phyloP scores from a whole-genome alignment of 768 basidiomycete species.

The Hirschioporus abietinus region DNA sequence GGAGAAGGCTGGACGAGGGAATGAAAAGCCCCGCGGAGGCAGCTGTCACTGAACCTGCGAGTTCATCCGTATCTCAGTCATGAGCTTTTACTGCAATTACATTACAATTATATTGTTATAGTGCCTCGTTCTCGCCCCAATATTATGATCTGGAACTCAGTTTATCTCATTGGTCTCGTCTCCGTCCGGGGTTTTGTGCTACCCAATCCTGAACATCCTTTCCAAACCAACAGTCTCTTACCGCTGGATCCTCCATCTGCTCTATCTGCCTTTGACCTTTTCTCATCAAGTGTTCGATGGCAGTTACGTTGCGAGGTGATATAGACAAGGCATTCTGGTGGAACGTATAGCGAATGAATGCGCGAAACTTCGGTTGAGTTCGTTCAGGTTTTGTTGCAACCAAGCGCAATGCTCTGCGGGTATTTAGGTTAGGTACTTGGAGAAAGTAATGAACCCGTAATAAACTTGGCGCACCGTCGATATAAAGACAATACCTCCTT shows the following conservation, averaged over 20 bases:
- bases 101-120: not conserved
- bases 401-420: constrained; percentile 67
- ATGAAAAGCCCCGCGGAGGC: constrained; percentile 14
- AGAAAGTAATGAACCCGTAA: constrained; percentile 3
- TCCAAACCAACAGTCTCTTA: constrained; percentile 74
- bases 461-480: constrained; percentile 37
- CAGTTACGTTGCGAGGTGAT: constrained; percentile 59
- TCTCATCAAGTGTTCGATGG: constrained; percentile 73
- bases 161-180: not conserved
- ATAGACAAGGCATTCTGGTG: constrained; percentile 54
- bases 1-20: not conserved
- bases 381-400: constrained; percentile 57
- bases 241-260: constrained; percentile 57
- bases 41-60: constrained; percentile 18
- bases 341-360: constrained; percentile 68
- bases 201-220: constrained; percentile 68
- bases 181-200: constrained; percentile 12
- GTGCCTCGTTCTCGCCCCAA: not conserved
- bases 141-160: not conserved
- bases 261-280: constrained; percentile 64
- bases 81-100: not conserved
- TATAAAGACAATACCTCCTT: constrained; percentile 48
- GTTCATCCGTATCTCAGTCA: not conserved
- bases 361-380: constrained; percentile 58
- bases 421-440: constrained; percentile 1